phyloP scores from a whole-genome alignment of 2,329 filamentous ascomycete species.

The Biscogniauxia sp. region DNA sequence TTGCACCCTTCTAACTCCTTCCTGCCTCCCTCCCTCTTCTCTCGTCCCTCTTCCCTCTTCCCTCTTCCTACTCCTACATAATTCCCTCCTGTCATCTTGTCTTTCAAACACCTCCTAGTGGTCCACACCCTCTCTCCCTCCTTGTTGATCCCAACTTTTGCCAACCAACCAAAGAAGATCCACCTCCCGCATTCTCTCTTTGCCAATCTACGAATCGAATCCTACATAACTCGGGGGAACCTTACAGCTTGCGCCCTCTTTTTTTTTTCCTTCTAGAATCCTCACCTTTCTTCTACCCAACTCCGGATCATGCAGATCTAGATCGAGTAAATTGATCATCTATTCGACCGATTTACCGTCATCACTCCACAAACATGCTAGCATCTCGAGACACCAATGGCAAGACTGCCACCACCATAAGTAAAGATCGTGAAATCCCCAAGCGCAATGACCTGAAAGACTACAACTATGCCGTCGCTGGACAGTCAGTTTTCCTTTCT shows the following conservation, averaged over 20 bases:
- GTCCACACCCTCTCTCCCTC: not conserved
- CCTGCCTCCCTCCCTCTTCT: too few relatives aligned
- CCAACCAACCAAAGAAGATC: constrained; percentile 2
- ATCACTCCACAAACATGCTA: constrained; percentile 18
- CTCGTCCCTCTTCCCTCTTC: too few relatives aligned
- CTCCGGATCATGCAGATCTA: not conserved
- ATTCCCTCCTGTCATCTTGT: not conserved
- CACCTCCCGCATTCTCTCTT: constrained; percentile 14
- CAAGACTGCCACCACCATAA: constrained; percentile 21
- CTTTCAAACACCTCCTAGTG: not conserved
- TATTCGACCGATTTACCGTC: constrained; percentile 3
- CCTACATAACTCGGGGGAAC: not conserved
- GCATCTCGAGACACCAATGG: constrained; percentile 18
- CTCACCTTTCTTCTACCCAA: not conserved
- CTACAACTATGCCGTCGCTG: constrained; percentile 76
- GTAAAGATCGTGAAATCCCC: constrained; percentile 43
- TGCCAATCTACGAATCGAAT: not conserved
- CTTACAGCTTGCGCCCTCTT: not conserved
- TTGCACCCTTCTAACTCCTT: too few relatives aligned
- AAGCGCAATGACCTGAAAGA: constrained; percentile 61
- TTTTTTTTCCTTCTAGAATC: not conserved
- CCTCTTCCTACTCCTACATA: too few relatives aligned
- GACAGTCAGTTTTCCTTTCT: constrained; percentile 63
- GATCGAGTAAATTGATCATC: not conserved
- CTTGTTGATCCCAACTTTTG: not conserved